These are phyloP conservation scores for Yarrowia alimentaria DNA, from an alignment of 805 yeast genomes.

Conservation along the genomic window DNA sequence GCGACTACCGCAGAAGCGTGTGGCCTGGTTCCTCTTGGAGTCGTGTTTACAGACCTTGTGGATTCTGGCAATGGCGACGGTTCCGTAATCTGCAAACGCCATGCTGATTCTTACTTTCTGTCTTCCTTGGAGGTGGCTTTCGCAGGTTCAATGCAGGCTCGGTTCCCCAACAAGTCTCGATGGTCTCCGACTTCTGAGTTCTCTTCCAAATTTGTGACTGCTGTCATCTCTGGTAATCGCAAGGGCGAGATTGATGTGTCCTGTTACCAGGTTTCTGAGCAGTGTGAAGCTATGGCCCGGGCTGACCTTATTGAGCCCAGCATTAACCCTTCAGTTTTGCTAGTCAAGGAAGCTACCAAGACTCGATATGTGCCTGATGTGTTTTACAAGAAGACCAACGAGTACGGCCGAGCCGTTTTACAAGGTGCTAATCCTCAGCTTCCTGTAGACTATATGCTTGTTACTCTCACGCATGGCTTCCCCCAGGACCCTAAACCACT, in stretches of 20 bases:
- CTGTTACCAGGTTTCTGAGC: constrained; percentile 82
- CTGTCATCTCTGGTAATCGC: constrained; percentile 87
- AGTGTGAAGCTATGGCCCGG: constrained; percentile 81
- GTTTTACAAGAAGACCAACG: constrained; percentile 78
- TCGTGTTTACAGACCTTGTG: constrained; percentile 82
- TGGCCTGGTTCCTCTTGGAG: constrained; percentile 73
- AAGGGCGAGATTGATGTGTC: constrained; percentile 86
- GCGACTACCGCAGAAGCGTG: constrained; percentile 58
- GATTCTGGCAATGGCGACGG: constrained; percentile 89
- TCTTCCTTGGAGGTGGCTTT: constrained; percentile 82
- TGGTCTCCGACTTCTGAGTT: constrained; percentile 63
- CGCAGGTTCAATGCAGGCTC: constrained; percentile 75
- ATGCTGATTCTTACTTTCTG: constrained; percentile 83
- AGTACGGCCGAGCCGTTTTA: constrained; percentile 85
- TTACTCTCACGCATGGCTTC: constrained; percentile 90
- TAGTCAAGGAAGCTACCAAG: constrained; percentile 68
- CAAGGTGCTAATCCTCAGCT: constrained; percentile 86
- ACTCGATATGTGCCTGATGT: constrained; percentile 92
- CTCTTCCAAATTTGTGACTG: constrained; percentile 90
- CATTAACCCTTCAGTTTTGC: constrained; percentile 85
- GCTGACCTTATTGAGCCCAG: constrained; percentile 86
- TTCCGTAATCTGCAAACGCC: constrained; percentile 86
- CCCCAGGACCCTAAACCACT: constrained; percentile 58
- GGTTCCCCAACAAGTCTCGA: constrained; percentile 60
- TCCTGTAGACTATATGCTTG: constrained; percentile 86